Conservation (phyloP, 2,329 filamentous ascomycete genomes). For the Anthostomella pinea region DNA sequence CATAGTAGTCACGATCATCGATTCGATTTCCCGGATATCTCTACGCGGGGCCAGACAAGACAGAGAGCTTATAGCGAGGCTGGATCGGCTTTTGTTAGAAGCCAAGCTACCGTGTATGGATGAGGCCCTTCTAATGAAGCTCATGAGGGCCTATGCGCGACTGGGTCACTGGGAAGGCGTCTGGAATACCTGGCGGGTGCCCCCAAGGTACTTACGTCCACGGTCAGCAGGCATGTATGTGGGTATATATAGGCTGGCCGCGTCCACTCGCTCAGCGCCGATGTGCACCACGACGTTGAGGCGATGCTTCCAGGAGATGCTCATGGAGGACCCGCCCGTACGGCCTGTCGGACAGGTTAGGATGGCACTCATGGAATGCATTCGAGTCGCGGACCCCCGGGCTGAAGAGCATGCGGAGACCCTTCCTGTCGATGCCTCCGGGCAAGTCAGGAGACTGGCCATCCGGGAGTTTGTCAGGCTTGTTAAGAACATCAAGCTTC, state of each 20-base stretch:
- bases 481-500: constrained; percentile 18
- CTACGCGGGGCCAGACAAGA: constrained; percentile 34
- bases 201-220: constrained; percentile 45
- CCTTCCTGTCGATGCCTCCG: constrained; percentile 16
- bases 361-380: constrained; percentile 49
- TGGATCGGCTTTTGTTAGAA: constrained; percentile 44
- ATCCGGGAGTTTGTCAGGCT: constrained; percentile 33
- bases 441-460: constrained; percentile 5
- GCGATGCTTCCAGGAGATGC: constrained; percentile 59
- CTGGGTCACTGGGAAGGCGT: constrained; percentile 53
- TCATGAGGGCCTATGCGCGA: constrained; percentile 46
- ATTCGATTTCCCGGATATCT: constrained; percentile 35
- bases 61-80: constrained; percentile 36
- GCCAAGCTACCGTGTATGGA: constrained; percentile 37
- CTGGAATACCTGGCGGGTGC: constrained; percentile 59
- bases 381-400: constrained; percentile 52
- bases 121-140: constrained; percentile 35
- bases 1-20: constrained; percentile 48
- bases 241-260: constrained; percentile 49
- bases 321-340: constrained; percentile 51
- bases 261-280: constrained; percentile 39
- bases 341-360: constrained; percentile 42
- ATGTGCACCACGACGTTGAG: constrained; percentile 47
- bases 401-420: constrained; percentile 36
- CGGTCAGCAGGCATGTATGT: constrained; percentile 55